Evolutionary conservation across 2,329 filamentous ascomycete genomes (phyloP).

Genomic region (Paramyrothecium sp.): DNA sequence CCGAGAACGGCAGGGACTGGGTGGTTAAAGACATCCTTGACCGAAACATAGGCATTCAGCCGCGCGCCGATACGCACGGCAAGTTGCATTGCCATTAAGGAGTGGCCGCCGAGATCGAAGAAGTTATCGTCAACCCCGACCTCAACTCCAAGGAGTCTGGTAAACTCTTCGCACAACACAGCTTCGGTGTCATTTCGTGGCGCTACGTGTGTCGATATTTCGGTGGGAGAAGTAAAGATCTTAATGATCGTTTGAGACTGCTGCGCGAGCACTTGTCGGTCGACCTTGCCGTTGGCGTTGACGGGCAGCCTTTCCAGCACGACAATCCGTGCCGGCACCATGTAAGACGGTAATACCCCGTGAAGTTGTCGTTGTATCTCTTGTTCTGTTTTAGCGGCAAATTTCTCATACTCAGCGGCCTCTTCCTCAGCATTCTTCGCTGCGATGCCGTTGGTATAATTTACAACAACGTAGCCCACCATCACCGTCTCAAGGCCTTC

Average conservation of each 20-base stretch:
- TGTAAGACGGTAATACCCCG: conserved; percentile 1
- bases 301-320: neutral
- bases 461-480: neutral
- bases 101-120: conserved; percentile 23
- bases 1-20: neutral
- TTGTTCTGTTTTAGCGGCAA: neutral
- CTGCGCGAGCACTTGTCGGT: neutral
- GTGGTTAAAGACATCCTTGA: neutral
- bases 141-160: neutral
- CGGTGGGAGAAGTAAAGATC: neutral
- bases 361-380: neutral
- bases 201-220: neutral
- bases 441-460: neutral
- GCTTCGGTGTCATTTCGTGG: neutral
- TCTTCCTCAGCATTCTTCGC: neutral
- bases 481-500: conserved; percentile 6
- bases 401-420: neutral
- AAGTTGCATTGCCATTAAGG: conserved; percentile 16
- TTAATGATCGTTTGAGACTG: neutral
- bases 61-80: conserved; percentile 1
- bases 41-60: neutral
- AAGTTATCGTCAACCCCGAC: conserved; percentile 14
- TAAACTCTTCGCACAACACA: neutral
- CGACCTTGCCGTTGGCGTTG: neutral
- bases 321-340: neutral